These are phyloP conservation scores for Aegilops tauschii DNA, from an alignment of 176 grass and related monocot genomes.

Conservation along the genomic window DNA sequence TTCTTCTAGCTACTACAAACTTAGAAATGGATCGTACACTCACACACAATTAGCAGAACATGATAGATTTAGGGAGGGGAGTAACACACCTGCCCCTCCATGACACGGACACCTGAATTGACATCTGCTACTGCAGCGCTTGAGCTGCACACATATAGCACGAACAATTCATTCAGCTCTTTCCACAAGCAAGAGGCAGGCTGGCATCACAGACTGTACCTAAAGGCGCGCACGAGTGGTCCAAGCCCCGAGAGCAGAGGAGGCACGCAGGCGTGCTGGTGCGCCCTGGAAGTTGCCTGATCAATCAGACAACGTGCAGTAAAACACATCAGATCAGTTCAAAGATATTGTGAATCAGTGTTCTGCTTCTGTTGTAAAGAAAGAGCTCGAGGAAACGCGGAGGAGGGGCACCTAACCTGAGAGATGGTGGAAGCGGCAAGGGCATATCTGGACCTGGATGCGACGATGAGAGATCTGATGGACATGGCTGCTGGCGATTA, in stretches of 20 bases:
- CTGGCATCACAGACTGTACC: neutral
- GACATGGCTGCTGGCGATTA: neutral
- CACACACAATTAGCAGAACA: neutral
- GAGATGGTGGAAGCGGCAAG: neutral
- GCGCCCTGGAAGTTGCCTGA: neutral
- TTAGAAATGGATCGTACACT: neutral
- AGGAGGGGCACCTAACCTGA: neutral
- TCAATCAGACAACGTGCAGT: neutral
- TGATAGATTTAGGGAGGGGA: neutral
- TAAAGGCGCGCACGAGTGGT: neutral
- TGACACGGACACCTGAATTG: neutral
- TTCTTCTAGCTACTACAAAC: neutral
- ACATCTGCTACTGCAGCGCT: neutral
- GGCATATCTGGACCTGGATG: neutral
- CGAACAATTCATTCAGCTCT: neutral
- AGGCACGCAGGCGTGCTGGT: neutral
- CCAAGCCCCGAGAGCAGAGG: constrained; percentile 3
- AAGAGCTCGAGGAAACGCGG: neutral
- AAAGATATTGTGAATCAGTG: neutral
- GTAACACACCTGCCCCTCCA: neutral
- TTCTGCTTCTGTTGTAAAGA: neutral
- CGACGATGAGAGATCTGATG: neutral
- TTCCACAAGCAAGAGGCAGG: neutral
- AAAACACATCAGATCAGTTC: neutral
- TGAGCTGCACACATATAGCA: neutral